Evolutionary conservation across 1,139 yeast species (phyloP).

Genomic region (Nakaseomyces bracarensis): DNA sequence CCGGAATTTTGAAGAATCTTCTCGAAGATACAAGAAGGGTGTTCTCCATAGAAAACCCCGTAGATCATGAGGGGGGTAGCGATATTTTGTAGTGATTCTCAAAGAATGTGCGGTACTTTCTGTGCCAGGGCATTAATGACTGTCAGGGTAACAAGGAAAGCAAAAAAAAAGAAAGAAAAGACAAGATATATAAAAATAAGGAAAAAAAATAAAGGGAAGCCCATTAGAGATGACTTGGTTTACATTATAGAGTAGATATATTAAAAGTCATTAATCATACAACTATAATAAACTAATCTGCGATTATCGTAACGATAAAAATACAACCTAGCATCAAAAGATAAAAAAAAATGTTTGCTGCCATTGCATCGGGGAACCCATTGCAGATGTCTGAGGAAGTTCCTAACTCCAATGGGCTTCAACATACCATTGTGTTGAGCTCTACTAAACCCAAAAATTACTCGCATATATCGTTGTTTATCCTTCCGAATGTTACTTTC

Average conservation of each 20-base stretch:
- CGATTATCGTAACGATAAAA: no score
- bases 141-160: no score
- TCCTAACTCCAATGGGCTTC: conserved; percentile 33
- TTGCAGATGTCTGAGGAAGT: conserved; percentile 32
- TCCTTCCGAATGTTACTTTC: conserved; percentile 58
- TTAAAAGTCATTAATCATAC: no score
- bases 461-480: conserved; percentile 67
- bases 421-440: conserved; percentile 31
- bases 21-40: conserved; percentile 6
- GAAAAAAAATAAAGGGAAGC: no score
- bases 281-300: no score
- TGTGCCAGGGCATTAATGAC: no score
- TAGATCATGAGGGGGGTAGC: conserved; percentile 3
- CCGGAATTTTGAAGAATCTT: conserved; percentile 3
- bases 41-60: background rate
- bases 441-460: conserved; percentile 31
- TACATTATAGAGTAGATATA: no score
- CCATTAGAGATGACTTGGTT: no score
- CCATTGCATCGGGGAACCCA: conserved; percentile 34
- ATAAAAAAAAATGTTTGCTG: conserved; percentile 29
- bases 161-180: no score
- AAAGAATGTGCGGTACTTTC: no score
- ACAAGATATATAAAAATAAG: no score
- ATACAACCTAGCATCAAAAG: background rate
- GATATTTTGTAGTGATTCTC: no score